Evolutionary conservation across 768 basidiomycete species (phyloP), one percentile per base, ranked within the genome.

Genomic region (Russula abietina): DNA sequence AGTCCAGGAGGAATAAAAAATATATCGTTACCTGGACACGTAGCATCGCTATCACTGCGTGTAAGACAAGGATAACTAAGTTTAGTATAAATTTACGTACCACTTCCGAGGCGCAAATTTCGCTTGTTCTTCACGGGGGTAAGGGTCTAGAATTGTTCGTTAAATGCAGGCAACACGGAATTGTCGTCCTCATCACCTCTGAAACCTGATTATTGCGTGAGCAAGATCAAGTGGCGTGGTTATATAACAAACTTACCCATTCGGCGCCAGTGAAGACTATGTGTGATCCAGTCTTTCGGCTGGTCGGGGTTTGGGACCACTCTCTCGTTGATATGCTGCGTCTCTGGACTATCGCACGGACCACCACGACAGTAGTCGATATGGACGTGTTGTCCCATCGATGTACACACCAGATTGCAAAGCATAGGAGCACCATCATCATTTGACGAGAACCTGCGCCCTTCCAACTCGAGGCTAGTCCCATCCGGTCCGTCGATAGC

Each of bases 351-450:
- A 2, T 70, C 71, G 67, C 86, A 86, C 3, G 67, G 59, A 0
- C 68, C 70, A 9, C 79, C 73, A 0, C 83, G 78, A 65, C 85
- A 86, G 61, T 79, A 82, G 65, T 81, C 83, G 45, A 85, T 72
- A 68, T 86, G 85, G 0, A 74, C 73, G 55, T 86, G 85, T 19
- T 85, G 71, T 0, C 85, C 85, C 73, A 85, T 74, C 16, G 79
- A 72, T 1, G 77, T 75, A 65, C 83, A 87, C n/a, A 82, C 70
- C n/a, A 85, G 72, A 56, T 77, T 84, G 68, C 85, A 86, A 73
- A 86, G 75, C 81, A 85, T 82, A 0, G 84, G 84, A 0, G 83
- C 83, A 2, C 85, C 82, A 48, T 82, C 80, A 51, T 84, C 82
- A 26, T 78, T 76, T 0, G 78, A 67, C 12, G 77, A 81, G 68